Conservation (phyloP, 192 early-diverging fungal genomes). For the Podila epicladia region DNA sequence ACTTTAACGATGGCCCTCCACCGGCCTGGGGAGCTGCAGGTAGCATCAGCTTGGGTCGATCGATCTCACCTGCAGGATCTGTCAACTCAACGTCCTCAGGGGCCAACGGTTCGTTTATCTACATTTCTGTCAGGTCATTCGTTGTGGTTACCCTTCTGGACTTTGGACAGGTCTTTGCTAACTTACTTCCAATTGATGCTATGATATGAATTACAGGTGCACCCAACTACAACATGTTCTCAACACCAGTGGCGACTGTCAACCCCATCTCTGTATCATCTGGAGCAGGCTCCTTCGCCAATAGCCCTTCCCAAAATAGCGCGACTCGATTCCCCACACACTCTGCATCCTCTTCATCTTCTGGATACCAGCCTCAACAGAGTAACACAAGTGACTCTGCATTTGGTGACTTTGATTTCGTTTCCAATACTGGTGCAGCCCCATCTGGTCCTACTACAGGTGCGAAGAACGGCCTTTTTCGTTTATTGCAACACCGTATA, state of each 20-base stretch:
- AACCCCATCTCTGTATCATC: constrained; percentile 27
- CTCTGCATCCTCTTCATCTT: not conserved
- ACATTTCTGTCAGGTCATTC: not conserved
- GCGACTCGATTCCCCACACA: not conserved
- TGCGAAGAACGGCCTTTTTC: not conserved
- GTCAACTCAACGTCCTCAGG: not conserved
- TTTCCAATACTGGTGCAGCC: constrained; percentile 23
- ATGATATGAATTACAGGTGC: not conserved
- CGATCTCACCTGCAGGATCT: not conserved
- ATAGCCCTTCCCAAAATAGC: constrained; percentile 13
- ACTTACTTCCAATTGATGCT: no score
- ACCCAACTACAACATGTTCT: constrained; percentile 32
- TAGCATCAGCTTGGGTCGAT: constrained; percentile 36
- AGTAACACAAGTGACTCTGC: constrained; percentile 3
- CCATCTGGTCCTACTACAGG: constrained; percentile 16
- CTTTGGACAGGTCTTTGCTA: no score
- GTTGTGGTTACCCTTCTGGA: not conserved
- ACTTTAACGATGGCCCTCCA: constrained; percentile 36
- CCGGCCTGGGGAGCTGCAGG: constrained; percentile 39
- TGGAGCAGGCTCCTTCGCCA: constrained; percentile 14
- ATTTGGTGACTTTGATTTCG: constrained; percentile 31
- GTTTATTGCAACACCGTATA: not conserved
- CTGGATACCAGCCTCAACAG: constrained; percentile 1
- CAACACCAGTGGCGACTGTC: constrained; percentile 9
- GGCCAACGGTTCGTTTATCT: constrained; percentile 1